phyloP scores from a whole-genome alignment of 1,284 basidiomycete species.

The Exobasidium cylindrosporum region DNA sequence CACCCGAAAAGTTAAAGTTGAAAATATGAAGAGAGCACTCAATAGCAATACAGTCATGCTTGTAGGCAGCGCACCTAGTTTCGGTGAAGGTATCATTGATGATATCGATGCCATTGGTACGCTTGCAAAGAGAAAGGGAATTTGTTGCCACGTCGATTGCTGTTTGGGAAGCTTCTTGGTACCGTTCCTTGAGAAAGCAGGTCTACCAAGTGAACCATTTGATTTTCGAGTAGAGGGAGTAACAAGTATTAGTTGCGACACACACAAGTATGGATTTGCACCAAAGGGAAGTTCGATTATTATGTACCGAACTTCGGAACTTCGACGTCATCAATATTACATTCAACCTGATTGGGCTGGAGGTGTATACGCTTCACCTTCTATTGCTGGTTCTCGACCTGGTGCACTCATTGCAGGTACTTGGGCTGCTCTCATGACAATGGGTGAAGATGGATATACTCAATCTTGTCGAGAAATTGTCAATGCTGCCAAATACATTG shows the following conservation, averaged over 20 bases:
- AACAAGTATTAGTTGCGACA: constrained; percentile 52
- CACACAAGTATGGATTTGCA: constrained; percentile 55
- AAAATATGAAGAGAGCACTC: constrained; percentile 66
- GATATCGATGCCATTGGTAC: constrained; percentile 76
- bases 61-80: constrained; percentile 82
- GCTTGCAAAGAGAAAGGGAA: constrained; percentile 72
- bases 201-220: constrained; percentile 46
- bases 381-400: constrained; percentile 62
- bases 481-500: constrained; percentile 68
- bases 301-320: constrained; percentile 39
- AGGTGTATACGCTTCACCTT: constrained; percentile 52
- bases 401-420: constrained; percentile 89
- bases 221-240: constrained; percentile 54
- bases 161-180: constrained; percentile 56
- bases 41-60: constrained; percentile 62
- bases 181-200: constrained; percentile 49
- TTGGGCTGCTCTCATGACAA: constrained; percentile 92
- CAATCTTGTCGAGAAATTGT: constrained; percentile 82
- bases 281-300: constrained; percentile 51
- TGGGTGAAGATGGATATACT: constrained; percentile 90
- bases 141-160: constrained; percentile 76
- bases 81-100: constrained; percentile 61
- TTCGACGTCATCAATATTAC: constrained; percentile 53
- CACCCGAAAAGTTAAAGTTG: constrained; percentile 77
- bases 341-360: constrained; percentile 53